phyloP scores from a whole-genome alignment of 2,329 filamentous ascomycete genomes.

The Aspergillus clavatus region DNA sequence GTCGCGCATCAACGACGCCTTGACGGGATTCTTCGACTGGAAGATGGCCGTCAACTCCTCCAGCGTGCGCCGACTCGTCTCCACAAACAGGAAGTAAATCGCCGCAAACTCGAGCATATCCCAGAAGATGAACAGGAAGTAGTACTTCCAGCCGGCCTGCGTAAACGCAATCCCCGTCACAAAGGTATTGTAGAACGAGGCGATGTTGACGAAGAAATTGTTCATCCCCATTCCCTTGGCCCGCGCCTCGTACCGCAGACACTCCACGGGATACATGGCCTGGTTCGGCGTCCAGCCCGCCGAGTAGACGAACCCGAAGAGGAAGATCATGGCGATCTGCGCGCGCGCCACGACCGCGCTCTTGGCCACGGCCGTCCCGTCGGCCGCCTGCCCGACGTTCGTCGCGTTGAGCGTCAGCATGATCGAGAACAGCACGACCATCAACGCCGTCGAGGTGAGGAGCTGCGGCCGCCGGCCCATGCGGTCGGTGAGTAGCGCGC shows the following conservation, averaged over 20 bases:
- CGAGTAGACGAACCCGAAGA: conserved; percentile 53
- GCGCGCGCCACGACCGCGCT: conserved; percentile 43
- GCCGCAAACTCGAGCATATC: conserved; percentile 26
- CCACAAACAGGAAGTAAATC: conserved; percentile 50
- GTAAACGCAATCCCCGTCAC: conserved; percentile 44
- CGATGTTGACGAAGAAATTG: conserved; percentile 45
- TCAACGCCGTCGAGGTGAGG: conserved; percentile 42
- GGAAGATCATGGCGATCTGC: conserved; percentile 52
- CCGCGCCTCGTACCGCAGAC: conserved; percentile 52
- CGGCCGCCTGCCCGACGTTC: conserved; percentile 32
- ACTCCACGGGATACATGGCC: conserved; percentile 52
- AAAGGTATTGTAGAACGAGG: conserved; percentile 48
- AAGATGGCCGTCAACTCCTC: conserved; percentile 53
- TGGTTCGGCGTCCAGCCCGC: conserved; percentile 46
- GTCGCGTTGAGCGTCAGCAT: conserved; percentile 51
- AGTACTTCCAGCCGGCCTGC: conserved; percentile 52
- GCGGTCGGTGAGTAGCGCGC: conserved; percentile 43
- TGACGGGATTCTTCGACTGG: conserved; percentile 29
- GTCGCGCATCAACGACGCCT: conserved; percentile 38
- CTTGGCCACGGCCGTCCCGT: conserved; percentile 17
- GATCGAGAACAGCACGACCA: conserved; percentile 46
- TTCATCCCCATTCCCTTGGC: conserved; percentile 55
- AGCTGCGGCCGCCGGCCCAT: conserved; percentile 48
- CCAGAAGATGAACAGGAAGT: conserved; percentile 47
- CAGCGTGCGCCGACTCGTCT: conserved; percentile 49